Percentiles rank a stretch among this genome's conserved stretches.
Conservation (phyloP, 495 filamentous ascomycete genomes). For the Evernia prunastri region DNA sequence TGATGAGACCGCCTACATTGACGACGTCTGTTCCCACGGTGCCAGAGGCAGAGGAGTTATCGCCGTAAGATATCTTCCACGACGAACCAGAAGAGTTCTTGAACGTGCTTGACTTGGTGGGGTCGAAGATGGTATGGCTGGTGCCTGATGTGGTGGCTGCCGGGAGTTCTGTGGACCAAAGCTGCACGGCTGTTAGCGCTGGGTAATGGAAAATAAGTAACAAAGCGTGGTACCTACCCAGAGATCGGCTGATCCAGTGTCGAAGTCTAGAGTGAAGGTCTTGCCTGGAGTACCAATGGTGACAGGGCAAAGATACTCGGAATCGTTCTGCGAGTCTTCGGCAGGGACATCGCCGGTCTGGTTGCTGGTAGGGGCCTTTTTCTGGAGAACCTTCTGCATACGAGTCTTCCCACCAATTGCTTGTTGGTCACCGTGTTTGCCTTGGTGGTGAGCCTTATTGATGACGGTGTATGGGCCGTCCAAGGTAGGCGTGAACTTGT, state of each 20-base stretch:
- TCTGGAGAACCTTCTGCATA: slow-evolving; percentile 44
- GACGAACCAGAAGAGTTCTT: slow-evolving; percentile 41
- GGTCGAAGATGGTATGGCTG: slow-evolving; percentile 50
- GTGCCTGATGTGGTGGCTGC: slow-evolving; percentile 32
- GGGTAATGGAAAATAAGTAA: slow-evolving; percentile 5
- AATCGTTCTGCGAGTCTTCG: slow-evolving; percentile 71
- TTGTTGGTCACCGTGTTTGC: slow-evolving; percentile 37
- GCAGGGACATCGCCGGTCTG: slow-evolving; percentile 53
- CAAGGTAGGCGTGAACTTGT: slow-evolving; percentile 61
- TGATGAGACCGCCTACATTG: slow-evolving; percentile 57
- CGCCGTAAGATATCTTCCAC: slow-evolving; percentile 71
- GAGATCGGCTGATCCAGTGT: slow-evolving; percentile 71
- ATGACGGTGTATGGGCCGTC: slow-evolving; percentile 58
- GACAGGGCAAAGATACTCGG: slow-evolving; percentile 61
- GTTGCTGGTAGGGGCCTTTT: slow-evolving; percentile 35
- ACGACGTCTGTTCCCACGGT: slow-evolving; percentile 64
- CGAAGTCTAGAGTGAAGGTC: slow-evolving; percentile 62
- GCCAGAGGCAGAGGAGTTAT: slow-evolving; percentile 64
- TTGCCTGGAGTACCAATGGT: slow-evolving; percentile 63
- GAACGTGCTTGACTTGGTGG: slow-evolving; percentile 57
- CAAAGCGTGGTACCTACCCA: slow-evolving; percentile 51
- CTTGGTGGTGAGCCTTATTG: slow-evolving; percentile 40
- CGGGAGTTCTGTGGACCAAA: slow-evolving; percentile 56
- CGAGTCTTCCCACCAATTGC: slow-evolving; percentile 43
- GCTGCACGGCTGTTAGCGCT: slow-evolving; percentile 36